These are phyloP conservation scores for Macaranga tanarius DNA, from an alignment of 441 rosid genomes.

Conservation along the genomic window DNA sequence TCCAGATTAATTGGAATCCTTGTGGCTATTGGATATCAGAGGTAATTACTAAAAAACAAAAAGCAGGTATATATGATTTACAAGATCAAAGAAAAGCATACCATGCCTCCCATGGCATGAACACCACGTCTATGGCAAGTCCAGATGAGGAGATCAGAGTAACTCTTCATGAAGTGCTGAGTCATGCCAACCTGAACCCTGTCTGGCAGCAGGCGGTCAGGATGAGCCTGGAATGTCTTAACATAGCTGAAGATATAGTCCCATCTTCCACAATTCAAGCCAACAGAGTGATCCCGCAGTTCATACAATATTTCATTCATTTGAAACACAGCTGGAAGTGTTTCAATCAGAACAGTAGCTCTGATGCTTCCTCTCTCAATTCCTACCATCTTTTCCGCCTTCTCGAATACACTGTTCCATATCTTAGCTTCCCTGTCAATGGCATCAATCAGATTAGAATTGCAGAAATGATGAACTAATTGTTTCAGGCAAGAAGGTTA, in stretches of 20 bases:
- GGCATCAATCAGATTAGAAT: background rate
- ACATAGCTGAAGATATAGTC: conserved; percentile 94
- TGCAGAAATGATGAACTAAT: background rate
- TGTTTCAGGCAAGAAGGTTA: background rate
- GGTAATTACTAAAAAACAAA: too few relatives aligned
- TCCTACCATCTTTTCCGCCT: conserved; percentile 78
- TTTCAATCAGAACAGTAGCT: conserved; percentile 87
- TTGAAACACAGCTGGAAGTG: conserved; percentile 92
- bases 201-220: conserved; percentile 76
- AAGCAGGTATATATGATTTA: background rate
- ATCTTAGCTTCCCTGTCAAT: conserved; percentile 85
- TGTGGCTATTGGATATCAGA: too few relatives aligned
- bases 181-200: conserved; percentile 79
- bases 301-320: conserved; percentile 93
- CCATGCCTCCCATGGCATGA: conserved; percentile 99
- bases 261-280: conserved; percentile 94
- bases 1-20: too few relatives aligned
- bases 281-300: conserved; percentile 77
- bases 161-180: conserved; percentile 91
- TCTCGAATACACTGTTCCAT: conserved; percentile 85
- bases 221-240: conserved; percentile 87
- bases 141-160: conserved; percentile 83
- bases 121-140: conserved; percentile 87
- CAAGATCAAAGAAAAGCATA: conserved; percentile 17
- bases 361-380: conserved; percentile 85